These are phyloP conservation scores for Quercus aquifolioides DNA, from an alignment of 306 rosid genomes.

Conservation along the genomic window DNA sequence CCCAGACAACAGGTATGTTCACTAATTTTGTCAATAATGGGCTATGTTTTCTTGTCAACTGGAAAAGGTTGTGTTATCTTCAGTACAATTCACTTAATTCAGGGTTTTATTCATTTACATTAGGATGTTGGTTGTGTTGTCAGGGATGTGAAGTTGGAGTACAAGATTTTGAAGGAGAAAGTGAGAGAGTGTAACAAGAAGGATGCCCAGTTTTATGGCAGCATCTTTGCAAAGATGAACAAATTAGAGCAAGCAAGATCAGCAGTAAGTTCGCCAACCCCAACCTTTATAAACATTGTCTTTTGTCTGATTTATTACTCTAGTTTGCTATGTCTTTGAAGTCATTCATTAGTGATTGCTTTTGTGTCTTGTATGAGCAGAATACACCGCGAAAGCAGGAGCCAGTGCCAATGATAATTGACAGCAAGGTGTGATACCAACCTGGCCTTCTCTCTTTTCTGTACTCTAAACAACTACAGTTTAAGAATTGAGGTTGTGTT, in stretches of 20 bases:
- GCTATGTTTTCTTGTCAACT: too few relatives aligned
- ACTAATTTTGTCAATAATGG: too few relatives aligned
- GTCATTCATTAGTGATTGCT: neutral
- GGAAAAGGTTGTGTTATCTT: too few relatives aligned
- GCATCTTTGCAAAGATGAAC: constrained; percentile 73
- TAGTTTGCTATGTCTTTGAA: neutral
- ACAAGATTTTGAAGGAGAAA: constrained; percentile 62
- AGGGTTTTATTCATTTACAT: too few relatives aligned
- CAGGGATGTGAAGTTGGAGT: constrained; percentile 88
- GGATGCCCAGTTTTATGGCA: constrained; percentile 78
- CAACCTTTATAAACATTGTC: too few relatives aligned
- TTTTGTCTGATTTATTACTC: neutral
- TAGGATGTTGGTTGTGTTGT: neutral
- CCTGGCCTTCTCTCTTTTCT: neutral
- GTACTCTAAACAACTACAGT: neutral
- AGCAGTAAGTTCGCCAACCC: constrained; percentile 2
- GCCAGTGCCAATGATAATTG: constrained; percentile 52
- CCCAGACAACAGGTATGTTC: constrained; percentile 63
- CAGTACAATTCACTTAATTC: too few relatives aligned
- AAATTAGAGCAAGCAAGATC: constrained; percentile 33
- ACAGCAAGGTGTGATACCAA: constrained; percentile 44
- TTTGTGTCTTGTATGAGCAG: neutral
- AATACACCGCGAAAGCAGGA: constrained; percentile 37
- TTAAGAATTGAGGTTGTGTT: neutral
- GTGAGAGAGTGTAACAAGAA: constrained; percentile 57